Conservation (phyloP, 192 early-diverging fungal genomes). For the Coemansia sp. region DNA sequence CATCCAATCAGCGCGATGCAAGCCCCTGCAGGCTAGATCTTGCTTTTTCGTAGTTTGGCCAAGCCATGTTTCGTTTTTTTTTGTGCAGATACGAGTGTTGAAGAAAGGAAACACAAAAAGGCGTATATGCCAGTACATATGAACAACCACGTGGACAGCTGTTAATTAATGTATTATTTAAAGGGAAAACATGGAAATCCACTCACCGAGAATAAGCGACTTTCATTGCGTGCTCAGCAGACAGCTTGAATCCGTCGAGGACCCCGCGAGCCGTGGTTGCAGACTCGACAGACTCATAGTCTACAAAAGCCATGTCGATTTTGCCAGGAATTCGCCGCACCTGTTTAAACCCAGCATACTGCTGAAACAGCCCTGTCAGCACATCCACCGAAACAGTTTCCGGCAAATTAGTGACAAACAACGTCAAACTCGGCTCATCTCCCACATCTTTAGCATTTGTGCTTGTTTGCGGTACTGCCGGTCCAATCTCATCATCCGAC, state of each 20-base stretch:
- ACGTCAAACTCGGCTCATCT: constrained; percentile 20
- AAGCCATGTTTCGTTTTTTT: constrained; percentile 1
- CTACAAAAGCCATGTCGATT: constrained; percentile 45
- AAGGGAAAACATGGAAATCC: not conserved
- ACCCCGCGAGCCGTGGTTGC: constrained; percentile 42
- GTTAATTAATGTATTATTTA: not conserved
- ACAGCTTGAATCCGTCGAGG: constrained; percentile 42
- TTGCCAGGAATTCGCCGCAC: constrained; percentile 38
- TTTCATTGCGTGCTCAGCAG: constrained; percentile 34
- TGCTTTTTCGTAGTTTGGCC: not conserved
- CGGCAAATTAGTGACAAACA: constrained; percentile 51
- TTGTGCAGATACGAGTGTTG: not conserved
- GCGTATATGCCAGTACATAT: not conserved
- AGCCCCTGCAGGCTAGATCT: constrained; percentile 1
- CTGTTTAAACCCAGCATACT: constrained; percentile 49
- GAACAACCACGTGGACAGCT: not conserved
- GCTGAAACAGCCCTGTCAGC: constrained; percentile 45
- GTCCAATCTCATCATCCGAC: constrained; percentile 33
- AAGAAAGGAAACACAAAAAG: not conserved
- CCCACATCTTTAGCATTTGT: not conserved
- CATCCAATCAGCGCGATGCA: constrained; percentile 28
- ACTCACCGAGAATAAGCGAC: constrained; percentile 38
- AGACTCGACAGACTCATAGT: constrained; percentile 33
- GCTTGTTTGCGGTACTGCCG: constrained; percentile 11
- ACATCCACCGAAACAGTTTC: constrained; percentile 26